A percentile compares a stretch with the other conserved stretches of the same genome.
Evolutionary conservation across 805 yeast species (phyloP).

Genomic region (Saccharomycopsis javanensis): DNA sequence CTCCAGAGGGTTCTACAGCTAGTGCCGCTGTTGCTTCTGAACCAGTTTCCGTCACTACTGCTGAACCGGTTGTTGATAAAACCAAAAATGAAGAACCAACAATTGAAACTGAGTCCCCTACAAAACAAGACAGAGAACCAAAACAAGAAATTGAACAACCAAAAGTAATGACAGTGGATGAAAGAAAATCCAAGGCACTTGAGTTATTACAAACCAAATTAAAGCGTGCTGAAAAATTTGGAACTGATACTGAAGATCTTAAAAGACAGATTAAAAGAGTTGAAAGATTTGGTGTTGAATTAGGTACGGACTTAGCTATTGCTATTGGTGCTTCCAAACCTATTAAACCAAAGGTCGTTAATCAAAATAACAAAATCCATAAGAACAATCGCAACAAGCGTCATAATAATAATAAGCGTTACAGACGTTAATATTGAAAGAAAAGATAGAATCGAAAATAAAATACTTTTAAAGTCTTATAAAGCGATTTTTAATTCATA

Average conservation of each 20-base stretch:
- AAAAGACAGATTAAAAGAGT: conserved; percentile 56
- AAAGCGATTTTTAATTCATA: not conserved
- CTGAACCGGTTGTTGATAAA: conserved; percentile 20
- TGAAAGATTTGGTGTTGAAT: conserved; percentile 75
- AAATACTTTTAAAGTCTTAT: not conserved
- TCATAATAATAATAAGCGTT: not conserved
- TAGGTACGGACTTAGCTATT: conserved; percentile 53
- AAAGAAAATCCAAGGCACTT: conserved; percentile 57
- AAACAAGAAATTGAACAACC: conserved; percentile 22
- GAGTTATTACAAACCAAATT: conserved; percentile 59
- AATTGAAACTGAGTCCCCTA: conserved; percentile 8
- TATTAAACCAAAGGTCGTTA: conserved; percentile 12
- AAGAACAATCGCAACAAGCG: not conserved
- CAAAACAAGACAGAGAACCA: conserved; percentile 13
- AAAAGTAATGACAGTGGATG: conserved; percentile 50
- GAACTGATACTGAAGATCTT: conserved; percentile 43
- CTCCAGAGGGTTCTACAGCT: conserved; percentile 4
- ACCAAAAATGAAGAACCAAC: conserved; percentile 5
- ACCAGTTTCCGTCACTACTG: conserved; percentile 20
- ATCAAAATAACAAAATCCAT: conserved; percentile 8
- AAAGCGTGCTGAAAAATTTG: conserved; percentile 69
- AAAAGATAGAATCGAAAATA: not conserved
- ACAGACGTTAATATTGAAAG: not conserved
- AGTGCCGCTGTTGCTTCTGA: conserved; percentile 19
- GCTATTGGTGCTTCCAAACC: conserved; percentile 48